Evolutionary conservation across 176 grass and related monocot genomes (phyloP).

Genomic region (Oryza punctata): DNA sequence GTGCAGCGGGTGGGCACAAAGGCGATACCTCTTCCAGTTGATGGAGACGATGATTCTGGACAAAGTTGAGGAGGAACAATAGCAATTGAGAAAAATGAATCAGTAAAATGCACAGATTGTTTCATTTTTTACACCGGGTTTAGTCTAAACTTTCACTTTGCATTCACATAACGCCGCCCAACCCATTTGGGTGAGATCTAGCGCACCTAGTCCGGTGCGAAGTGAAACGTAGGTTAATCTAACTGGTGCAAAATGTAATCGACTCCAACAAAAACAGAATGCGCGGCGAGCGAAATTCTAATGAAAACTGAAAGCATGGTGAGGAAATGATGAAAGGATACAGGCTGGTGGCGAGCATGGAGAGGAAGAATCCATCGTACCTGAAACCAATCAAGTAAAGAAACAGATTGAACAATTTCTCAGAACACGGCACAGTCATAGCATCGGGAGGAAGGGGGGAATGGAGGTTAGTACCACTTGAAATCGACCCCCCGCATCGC

Average conservation of each 20-base stretch:
- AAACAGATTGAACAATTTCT: not conserved
- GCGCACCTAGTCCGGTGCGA: too few species aligned
- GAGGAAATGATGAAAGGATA: conserved; percentile 44
- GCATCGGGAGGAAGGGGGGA: not conserved
- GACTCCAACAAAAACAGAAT: not conserved
- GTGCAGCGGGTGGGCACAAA: conserved; percentile 88
- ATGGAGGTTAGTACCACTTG: conserved; percentile 47
- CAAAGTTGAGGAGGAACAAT: not conserved
- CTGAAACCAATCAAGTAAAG: conserved; percentile 26
- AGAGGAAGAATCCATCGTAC: conserved; percentile 99
- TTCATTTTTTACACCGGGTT: not conserved
- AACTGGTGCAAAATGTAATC: not conserved
- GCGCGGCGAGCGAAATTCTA: too few species aligned
- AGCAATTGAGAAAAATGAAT: not conserved
- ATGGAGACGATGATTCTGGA: conserved; percentile 90
- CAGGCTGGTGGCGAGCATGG: conserved; percentile 98
- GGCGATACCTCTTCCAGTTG: conserved; percentile 91
- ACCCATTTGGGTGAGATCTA: too few species aligned
- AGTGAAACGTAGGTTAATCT: not conserved
- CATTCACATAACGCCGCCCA: too few species aligned
- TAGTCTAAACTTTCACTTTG: not conserved
- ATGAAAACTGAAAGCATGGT: not conserved
- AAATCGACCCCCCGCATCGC: conserved; percentile 60
- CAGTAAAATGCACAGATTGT: not conserved
- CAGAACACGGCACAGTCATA: not conserved